Conservation (phyloP, 2,329 filamentous ascomycete species). For the Nemania bipapillata region DNA sequence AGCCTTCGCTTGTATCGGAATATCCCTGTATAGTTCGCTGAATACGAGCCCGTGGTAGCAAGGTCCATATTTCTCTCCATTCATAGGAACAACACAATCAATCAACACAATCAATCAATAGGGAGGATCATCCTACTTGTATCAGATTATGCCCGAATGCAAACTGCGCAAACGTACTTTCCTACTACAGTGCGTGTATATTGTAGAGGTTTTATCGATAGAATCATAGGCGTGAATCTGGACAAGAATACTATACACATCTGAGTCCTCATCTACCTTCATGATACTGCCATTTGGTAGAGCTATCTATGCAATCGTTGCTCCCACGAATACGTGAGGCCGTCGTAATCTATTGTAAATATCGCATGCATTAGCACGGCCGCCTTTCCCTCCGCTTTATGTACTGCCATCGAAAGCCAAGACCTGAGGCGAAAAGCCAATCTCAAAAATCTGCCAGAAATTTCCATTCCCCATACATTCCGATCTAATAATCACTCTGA, state of each 20-base stretch:
- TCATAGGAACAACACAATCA: no score
- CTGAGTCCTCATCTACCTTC: constrained; percentile 1
- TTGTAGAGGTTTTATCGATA: neutral
- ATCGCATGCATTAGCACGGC: constrained; percentile 25
- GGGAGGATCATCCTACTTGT: neutral
- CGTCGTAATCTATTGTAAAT: constrained; percentile 33
- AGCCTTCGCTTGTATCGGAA: neutral
- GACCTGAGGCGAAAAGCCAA: constrained; percentile 31
- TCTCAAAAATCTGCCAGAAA: constrained; percentile 40
- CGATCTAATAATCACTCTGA: constrained; percentile 39
- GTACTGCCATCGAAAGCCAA: constrained; percentile 36
- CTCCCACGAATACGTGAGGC: constrained; percentile 32
- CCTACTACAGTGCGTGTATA: neutral
- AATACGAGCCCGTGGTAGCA: neutral
- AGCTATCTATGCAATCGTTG: constrained; percentile 23
- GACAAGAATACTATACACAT: neutral
- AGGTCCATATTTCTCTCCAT: neutral
- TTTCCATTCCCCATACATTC: constrained; percentile 41
- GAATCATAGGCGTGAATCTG: neutral
- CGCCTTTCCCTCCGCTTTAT: constrained; percentile 32
- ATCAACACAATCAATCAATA: neutral
- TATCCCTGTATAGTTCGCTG: neutral
- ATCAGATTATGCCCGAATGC: neutral
- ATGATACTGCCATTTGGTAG: constrained; percentile 1
- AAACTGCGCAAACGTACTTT: neutral